Percentiles rank a stretch among this genome's conserved stretches.
These are phyloP conservation scores for Moesziomyces sp. DNA, from an alignment of 1,284 basidiomycete species.

Conservation along the genomic window DNA sequence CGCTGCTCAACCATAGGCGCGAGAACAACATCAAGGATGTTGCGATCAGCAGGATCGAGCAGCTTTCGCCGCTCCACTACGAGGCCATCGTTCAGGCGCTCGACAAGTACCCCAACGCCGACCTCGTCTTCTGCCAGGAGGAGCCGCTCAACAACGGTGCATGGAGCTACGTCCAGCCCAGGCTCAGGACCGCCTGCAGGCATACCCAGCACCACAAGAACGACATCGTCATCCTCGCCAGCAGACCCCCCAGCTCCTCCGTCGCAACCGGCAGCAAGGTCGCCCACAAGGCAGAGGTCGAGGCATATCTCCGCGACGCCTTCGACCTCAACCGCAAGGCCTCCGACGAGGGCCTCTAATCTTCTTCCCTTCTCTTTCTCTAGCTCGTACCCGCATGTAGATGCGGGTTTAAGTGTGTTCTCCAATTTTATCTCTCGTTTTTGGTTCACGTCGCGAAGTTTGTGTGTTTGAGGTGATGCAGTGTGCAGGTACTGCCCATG, in stretches of 20 bases:
- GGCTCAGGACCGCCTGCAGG: conserved; percentile 68
- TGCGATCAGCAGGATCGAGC: conserved; percentile 92
- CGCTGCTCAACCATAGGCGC: conserved; percentile 74
- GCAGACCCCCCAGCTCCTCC: conserved; percentile 61
- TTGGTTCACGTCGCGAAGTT: no score
- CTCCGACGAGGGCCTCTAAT: conserved; percentile 22
- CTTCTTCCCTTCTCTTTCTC: background rate
- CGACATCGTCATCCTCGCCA: conserved; percentile 71
- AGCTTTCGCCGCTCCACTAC: conserved; percentile 95
- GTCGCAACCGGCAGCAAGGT: conserved; percentile 91
- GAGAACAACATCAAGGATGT: conserved; percentile 78
- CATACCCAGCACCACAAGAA: conserved; percentile 79
- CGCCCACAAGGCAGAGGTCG: conserved; percentile 65
- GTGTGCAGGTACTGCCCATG: no score
- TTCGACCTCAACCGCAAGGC: conserved; percentile 58
- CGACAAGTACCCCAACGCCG: conserved; percentile 95
- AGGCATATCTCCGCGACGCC: conserved; percentile 56
- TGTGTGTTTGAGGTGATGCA: no score
- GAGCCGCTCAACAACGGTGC: conserved; percentile 81
- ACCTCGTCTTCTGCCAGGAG: conserved; percentile 89
- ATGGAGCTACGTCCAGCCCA: conserved; percentile 88
- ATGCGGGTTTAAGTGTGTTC: no score
- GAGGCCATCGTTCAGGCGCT: conserved; percentile 71
- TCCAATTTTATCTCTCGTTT: no score
- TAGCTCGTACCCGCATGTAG: no score